Base-by-base conservation (phyloP, 768 basidiomycete species). In the Auricularia cornea region DNA sequence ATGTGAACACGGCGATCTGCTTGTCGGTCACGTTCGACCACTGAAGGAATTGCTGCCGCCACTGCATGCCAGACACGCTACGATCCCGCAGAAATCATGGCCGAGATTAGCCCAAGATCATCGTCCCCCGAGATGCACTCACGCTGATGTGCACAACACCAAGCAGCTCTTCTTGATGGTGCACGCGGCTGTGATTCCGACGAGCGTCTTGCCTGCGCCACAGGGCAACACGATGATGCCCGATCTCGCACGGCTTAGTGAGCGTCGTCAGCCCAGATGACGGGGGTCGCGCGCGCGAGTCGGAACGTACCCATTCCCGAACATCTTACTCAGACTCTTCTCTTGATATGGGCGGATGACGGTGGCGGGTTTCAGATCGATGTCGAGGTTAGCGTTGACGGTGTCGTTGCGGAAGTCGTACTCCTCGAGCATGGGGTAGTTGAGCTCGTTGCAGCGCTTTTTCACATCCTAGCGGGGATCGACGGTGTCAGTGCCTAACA, bases 111-210 rank as follows among this genome's bases (percentile, higher is more conserved):
- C 20, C 11, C 10, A 20, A 20, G 44, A 48, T 48, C 44, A 20
- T 18, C 38, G 44, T 18, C 44, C 11, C 44, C 6, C 54, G 12
- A 11, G 28, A 57, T 26, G 23, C 20, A 81, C 94, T 77, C 75
- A 97, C 94, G 93, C 94, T 59, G 96, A 98, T 28, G 97, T 99
- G 76, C 96, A 98, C 52, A 99, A 79, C 16, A 99, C 95, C 20
- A 99, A 82, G 72, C 94, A 96, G 28, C 94, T 97, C 77, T 99
- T 99, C 80, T 98, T 98, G 79, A 99, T 95, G 30, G 97, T 99
- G 72, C 96, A 98, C 20, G 97, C 97, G 12, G 97, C 97, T 2
- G 96, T 98, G 71, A 99, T 98, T n/a, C 97, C 97, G 11, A 99
- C 97, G 3, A 99, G 82, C 14, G 97, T 99, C 79, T 99, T 99